Conservation (phyloP, 169 alveolate species). For the Plasmodium cynomolgi region DNA sequence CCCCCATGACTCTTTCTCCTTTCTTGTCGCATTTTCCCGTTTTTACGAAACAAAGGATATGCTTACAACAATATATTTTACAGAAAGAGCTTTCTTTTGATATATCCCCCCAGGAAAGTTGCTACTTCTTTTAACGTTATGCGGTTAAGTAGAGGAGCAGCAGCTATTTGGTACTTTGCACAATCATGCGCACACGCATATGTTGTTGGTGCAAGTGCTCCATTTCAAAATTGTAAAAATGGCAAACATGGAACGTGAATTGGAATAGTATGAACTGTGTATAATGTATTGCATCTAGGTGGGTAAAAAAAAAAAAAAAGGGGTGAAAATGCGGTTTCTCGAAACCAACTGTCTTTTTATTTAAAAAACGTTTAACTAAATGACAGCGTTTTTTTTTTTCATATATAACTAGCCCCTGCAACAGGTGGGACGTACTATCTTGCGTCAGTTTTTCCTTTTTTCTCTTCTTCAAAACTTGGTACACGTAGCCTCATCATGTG, state of each 20-base stretch:
- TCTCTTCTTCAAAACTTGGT: neutral
- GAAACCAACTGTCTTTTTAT: neutral
- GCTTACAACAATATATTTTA: neutral
- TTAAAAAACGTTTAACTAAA: neutral
- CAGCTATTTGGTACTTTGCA: neutral
- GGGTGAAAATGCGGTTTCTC: neutral
- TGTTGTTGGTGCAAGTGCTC: neutral
- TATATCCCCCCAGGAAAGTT: neutral
- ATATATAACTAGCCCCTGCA: neutral
- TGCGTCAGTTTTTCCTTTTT: neutral
- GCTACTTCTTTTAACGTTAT: neutral
- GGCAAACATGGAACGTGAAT: neutral
- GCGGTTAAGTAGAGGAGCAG: neutral
- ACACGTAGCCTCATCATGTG: neutral
- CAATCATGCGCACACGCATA: neutral
- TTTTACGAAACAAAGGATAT: neutral
- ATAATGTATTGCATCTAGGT: neutral
- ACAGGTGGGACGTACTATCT: neutral
- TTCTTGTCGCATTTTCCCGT: neutral
- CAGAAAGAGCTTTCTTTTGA: neutral
- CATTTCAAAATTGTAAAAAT: slow-evolving; percentile 2
- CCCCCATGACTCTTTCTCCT: neutral
- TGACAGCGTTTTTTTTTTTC: neutral
- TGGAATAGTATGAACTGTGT: neutral
- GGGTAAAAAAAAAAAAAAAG: neutral